Conservation (phyloP, 148 eudicot genomes). For the Silene conica region DNA sequence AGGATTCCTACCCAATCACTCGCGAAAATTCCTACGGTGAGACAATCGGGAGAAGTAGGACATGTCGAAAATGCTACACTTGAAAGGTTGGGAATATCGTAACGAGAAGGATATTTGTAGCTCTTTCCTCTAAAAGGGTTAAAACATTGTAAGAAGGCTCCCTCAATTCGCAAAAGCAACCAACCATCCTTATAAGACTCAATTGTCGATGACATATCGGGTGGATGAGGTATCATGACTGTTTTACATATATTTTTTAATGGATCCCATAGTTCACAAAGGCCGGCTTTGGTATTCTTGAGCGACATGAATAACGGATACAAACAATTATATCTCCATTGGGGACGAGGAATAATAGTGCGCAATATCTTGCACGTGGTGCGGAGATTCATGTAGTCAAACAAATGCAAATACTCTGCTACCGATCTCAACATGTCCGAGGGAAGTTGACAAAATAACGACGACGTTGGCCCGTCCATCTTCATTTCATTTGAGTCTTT, state of each 20-base stretch:
- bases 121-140: neutral
- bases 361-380: neutral
- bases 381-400: constrained; percentile 15
- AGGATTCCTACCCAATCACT: too few species aligned
- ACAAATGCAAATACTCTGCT: neutral
- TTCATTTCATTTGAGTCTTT: too few species aligned
- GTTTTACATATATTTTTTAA: neutral
- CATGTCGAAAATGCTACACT: neutral
- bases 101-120: neutral
- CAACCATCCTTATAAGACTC: neutral
- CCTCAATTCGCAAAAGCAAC: neutral
- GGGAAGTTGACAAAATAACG: too few species aligned
- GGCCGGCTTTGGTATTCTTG: neutral
- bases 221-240: neutral
- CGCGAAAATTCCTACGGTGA: too few species aligned
- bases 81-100: neutral
- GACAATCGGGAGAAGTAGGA: too few species aligned
- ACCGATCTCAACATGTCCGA: neutral
- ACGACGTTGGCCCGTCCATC: too few species aligned
- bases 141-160: neutral
- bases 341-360: neutral
- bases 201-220: neutral
- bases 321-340: neutral
- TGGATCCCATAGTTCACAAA: constrained; percentile 10
- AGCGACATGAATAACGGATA: constrained; percentile 3